Evolutionary conservation across 192 early-diverging fungal genomes (phyloP).

Genomic region (Umbelopsis sp.): DNA sequence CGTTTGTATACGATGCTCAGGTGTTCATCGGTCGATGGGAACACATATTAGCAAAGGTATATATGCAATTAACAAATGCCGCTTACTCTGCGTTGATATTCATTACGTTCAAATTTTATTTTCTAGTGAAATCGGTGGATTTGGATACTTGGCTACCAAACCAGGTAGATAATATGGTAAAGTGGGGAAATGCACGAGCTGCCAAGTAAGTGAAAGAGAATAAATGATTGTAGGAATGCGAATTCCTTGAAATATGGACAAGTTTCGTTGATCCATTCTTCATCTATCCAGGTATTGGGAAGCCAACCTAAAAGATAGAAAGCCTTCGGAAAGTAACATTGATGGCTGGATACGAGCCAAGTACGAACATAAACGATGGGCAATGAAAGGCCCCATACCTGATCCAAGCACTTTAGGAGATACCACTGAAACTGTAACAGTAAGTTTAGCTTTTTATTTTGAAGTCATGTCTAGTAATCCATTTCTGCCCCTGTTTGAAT

Average conservation of each 20-base stretch:
- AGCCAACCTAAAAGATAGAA: conserved; percentile 42
- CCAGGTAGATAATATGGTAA: conserved; percentile 76
- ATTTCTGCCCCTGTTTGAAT: too few species aligned
- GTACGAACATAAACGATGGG: conserved; percentile 79
- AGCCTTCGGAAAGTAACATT: conserved; percentile 59
- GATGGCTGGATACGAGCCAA: conserved; percentile 78
- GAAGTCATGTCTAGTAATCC: too few species aligned
- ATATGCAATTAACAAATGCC: neutral
- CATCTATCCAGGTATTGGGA: conserved; percentile 52
- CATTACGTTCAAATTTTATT: conserved; percentile 17
- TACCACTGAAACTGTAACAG: conserved; percentile 5
- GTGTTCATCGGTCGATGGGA: conserved; percentile 80
- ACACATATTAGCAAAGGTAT: conserved; percentile 85
- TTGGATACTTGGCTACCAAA: conserved; percentile 80
- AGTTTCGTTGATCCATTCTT: neutral
- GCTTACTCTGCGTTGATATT: neutral
- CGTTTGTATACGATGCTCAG: conserved; percentile 66
- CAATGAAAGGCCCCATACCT: conserved; percentile 70
- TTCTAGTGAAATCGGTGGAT: conserved; percentile 89
- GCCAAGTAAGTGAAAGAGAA: conserved; percentile 48
- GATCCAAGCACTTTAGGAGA: conserved; percentile 65
- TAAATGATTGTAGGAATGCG: neutral
- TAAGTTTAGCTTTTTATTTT: neutral
- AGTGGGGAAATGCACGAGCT: conserved; percentile 78
- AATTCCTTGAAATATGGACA: neutral